Conservation (phyloP, 371 early-diverging fungal genomes). For the Smittium culicis region DNA sequence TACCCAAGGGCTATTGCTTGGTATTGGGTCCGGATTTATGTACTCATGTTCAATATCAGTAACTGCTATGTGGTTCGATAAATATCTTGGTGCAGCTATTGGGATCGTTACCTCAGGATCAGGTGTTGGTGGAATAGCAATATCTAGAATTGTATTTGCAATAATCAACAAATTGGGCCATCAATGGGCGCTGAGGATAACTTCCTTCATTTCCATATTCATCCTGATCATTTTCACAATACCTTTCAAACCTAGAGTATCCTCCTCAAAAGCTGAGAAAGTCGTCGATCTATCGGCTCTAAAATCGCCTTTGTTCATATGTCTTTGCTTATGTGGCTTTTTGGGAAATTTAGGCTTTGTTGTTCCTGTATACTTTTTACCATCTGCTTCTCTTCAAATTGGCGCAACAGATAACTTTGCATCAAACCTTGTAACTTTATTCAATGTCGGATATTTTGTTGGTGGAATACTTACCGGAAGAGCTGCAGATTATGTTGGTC, state of each 20-base stretch:
- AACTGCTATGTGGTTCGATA: constrained; percentile 60
- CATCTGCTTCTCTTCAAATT: constrained; percentile 28
- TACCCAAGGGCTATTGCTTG: constrained; percentile 55
- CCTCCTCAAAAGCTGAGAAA: constrained; percentile 18
- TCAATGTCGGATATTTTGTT: constrained; percentile 32
- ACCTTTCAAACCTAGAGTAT: constrained; percentile 19
- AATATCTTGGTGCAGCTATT: constrained; percentile 49
- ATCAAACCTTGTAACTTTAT: constrained; percentile 27
- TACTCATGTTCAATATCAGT: constrained; percentile 37
- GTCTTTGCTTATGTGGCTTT: constrained; percentile 18
- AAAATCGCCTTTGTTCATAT: constrained; percentile 18
- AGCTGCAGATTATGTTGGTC: constrained; percentile 32
- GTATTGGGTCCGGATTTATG: constrained; percentile 42
- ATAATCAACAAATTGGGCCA: constrained; percentile 7
- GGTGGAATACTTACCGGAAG: constrained; percentile 32
- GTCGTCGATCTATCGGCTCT: constrained; percentile 26
- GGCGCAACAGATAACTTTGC: constrained; percentile 23
- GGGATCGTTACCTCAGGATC: constrained; percentile 36
- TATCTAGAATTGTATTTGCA: background rate
- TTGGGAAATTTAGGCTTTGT: constrained; percentile 32
- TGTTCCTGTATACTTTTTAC: constrained; percentile 36
- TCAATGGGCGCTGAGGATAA: constrained; percentile 6
- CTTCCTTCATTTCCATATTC: background rate
- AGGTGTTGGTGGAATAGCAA: constrained; percentile 6
- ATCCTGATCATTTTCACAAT: background rate